Evolutionary conservation across 1,139 yeast genomes (phyloP).

Genomic region (Meyerozyma sp.): DNA sequence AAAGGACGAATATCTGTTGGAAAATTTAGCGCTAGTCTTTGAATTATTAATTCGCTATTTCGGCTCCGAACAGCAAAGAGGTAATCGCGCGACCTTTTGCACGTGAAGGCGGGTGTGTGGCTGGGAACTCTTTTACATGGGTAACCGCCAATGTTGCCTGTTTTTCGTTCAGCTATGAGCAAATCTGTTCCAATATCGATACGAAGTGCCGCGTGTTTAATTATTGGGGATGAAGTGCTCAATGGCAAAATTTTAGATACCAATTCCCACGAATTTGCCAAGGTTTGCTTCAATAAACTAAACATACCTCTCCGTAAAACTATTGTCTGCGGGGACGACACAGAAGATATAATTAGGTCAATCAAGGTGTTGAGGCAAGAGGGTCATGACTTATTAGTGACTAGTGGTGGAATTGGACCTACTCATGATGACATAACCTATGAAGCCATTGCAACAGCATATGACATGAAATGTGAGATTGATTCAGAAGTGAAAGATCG

Average conservation of each 20-base stretch:
- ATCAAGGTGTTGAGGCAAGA: constrained; percentile 36
- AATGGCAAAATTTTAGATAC: constrained; percentile 85
- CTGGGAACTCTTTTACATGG: neutral
- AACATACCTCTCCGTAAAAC: constrained; percentile 65
- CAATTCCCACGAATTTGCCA: constrained; percentile 68
- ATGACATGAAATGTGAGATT: constrained; percentile 42
- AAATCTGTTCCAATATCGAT: neutral
- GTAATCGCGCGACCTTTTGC: neutral
- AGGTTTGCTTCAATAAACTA: constrained; percentile 52
- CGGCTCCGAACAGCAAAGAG: neutral
- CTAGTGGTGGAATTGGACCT: constrained; percentile 86
- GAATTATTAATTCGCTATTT: neutral
- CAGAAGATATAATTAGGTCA: constrained; percentile 54
- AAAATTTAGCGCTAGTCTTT: neutral
- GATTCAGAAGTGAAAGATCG: constrained; percentile 55
- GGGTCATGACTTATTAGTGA: constrained; percentile 63
- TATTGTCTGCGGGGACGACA: constrained; percentile 74
- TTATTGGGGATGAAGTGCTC: constrained; percentile 83
- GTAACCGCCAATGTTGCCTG: neutral
- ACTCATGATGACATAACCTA: constrained; percentile 90
- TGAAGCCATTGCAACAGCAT: constrained; percentile 63
- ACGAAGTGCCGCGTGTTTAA: constrained; percentile 40
- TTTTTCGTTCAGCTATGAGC: neutral
- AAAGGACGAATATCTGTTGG: neutral
- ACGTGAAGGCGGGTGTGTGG: neutral